Evolutionary conservation across 768 basidiomycete genomes (phyloP).

Genomic region (Pilatotrama ljubarskyi): DNA sequence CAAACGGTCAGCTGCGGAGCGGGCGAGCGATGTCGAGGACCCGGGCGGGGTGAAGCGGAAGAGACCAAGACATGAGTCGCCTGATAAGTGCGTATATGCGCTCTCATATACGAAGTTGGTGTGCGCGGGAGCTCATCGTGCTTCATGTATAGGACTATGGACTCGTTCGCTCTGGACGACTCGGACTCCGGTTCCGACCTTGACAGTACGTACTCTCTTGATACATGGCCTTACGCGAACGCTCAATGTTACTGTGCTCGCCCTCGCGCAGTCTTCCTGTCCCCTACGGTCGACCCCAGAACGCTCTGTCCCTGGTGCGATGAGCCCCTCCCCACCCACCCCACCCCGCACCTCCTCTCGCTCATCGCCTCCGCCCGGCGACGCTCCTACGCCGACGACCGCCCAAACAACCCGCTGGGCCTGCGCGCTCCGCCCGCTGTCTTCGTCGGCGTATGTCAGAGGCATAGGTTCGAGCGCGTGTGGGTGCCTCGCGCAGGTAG

Average conservation of each 20-base stretch:
- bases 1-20: slow-evolving; percentile 36
- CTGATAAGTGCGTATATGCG: slow-evolving; percentile 2
- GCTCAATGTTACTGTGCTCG: background rate
- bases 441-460: slow-evolving; percentile 71
- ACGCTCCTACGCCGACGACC: slow-evolving; percentile 60
- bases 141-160: slow-evolving; percentile 3
- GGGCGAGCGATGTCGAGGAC: slow-evolving; percentile 31
- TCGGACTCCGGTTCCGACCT: slow-evolving; percentile 18
- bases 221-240: background rate
- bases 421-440: slow-evolving; percentile 49
- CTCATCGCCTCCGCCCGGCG: slow-evolving; percentile 52
- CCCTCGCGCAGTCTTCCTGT: slow-evolving; percentile 47
- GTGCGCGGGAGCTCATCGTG: background rate
- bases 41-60: slow-evolving; percentile 15
- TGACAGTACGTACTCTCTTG: slow-evolving; percentile 20
- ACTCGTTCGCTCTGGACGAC: slow-evolving; percentile 16
- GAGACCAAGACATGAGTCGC: background rate
- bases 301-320: slow-evolving; percentile 85
- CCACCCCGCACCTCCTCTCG: slow-evolving; percentile 56
- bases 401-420: slow-evolving; percentile 69
- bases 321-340: slow-evolving; percentile 58
- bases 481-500: slow-evolving; percentile 69
- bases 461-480: slow-evolving; percentile 75
- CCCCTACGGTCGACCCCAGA: slow-evolving; percentile 56
- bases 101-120: background rate